Conservation (phyloP, 2,329 filamentous ascomycete genomes). For the Fusarium hostae region DNA sequence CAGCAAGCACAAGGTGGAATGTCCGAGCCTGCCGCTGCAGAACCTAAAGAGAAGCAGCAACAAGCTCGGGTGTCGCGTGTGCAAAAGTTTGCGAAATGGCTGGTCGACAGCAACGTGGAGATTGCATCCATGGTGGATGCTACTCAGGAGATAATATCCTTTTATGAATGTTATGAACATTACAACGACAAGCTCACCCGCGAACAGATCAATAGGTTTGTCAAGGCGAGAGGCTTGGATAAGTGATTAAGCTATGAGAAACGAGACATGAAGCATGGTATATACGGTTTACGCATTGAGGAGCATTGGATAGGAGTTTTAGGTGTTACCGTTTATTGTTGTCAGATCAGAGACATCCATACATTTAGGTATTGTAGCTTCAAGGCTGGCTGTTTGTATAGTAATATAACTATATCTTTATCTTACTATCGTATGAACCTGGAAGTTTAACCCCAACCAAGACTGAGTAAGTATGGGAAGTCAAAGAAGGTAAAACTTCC, state of each 20-base stretch:
- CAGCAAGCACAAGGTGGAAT: conserved; percentile 40
- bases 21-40: conserved; percentile 30
- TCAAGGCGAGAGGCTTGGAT: conserved; percentile 67
- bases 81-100: conserved; percentile 75
- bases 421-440: background rate
- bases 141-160: conserved; percentile 89
- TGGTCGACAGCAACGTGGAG: conserved; percentile 87
- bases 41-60: conserved; percentile 60
- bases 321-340: background rate
- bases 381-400: background rate
- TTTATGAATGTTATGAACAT: conserved; percentile 78
- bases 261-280: conserved; percentile 40
- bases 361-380: background rate
- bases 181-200: conserved; percentile 69
- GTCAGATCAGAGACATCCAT: background rate
- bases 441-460: background rate
- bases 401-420: background rate
- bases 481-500: background rate
- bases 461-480: background rate
- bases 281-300: conserved; percentile 5
- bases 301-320: conserved; percentile 24
- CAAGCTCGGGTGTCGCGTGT: conserved; percentile 73
- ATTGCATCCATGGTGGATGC: conserved; percentile 88
- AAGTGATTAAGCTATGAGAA: conserved; percentile 52
- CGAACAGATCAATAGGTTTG: conserved; percentile 68